phyloP scores from a whole-genome alignment of 257 asterid genomes.

The Solanum corneliomulleri region DNA sequence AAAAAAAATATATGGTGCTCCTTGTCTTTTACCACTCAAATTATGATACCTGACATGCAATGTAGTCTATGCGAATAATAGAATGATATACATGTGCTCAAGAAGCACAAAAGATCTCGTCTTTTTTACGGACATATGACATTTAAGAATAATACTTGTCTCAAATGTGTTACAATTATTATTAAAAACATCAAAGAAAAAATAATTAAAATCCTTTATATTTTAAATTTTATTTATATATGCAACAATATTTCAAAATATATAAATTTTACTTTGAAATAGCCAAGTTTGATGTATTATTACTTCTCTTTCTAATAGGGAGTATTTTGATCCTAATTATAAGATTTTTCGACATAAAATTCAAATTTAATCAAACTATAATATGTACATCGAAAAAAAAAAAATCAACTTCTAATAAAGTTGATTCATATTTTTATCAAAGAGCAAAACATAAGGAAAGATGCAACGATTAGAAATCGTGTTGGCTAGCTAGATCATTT shows the following conservation, averaged over 20 bases:
- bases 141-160: not conserved
- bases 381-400: no score
- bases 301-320: not conserved
- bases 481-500: not conserved
- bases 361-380: no score
- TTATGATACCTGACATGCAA: not conserved
- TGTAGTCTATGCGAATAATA: not conserved
- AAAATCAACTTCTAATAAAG: not conserved
- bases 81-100: not conserved
- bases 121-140: not conserved
- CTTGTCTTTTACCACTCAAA: not conserved
- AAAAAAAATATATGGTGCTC: not conserved
- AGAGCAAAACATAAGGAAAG: not conserved
- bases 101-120: not conserved
- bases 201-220: no score
- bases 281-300: not conserved
- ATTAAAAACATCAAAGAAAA: not conserved
- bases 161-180: not conserved
- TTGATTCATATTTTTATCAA: no score
- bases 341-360: accelerated
- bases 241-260: no score
- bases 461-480: not conserved
- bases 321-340: no score
- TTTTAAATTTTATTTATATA: no score
- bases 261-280: no score